Evolutionary conservation across 192 early-diverging fungal genomes (phyloP).

Genomic region (Polychytrium aggregatum): DNA sequence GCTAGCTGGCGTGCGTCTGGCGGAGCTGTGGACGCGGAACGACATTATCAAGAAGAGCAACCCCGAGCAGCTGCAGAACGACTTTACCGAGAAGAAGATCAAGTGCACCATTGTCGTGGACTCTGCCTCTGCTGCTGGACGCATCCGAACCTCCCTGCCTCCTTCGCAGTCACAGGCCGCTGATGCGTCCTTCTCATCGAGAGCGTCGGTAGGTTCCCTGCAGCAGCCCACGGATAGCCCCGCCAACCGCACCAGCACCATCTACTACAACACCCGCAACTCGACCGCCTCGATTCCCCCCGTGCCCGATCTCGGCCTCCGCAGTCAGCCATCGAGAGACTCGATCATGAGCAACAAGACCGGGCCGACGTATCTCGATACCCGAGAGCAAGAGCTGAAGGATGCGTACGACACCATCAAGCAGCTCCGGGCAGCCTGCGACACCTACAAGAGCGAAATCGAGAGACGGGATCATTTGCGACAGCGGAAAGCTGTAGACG

Average conservation of each 20-base stretch:
- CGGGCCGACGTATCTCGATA: background rate
- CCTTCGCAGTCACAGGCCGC: background rate
- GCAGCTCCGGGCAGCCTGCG: conserved; percentile 32
- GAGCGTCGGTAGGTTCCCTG: too few relatives aligned
- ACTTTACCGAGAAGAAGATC: conserved; percentile 34
- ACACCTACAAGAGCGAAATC: conserved; percentile 43
- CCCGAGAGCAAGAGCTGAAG: background rate
- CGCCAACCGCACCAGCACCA: background rate
- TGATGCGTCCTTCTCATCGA: too few relatives aligned
- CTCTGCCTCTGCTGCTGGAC: conserved; percentile 7
- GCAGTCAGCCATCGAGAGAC: background rate
- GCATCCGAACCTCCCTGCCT: background rate
- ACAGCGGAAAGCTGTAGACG: too few relatives aligned
- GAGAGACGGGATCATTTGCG: conserved; percentile 32
- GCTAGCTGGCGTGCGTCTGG: conserved; percentile 28
- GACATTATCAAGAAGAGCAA: conserved; percentile 29
- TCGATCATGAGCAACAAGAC: background rate
- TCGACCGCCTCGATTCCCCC: background rate
- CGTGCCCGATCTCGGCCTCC: background rate
- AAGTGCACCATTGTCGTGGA: too few relatives aligned
- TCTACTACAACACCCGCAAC: background rate
- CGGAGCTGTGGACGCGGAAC: conserved; percentile 31
- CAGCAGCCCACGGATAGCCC: background rate
- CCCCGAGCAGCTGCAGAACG: conserved; percentile 16
- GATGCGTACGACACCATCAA: conserved; percentile 32